Percentiles rank a stretch among this genome's conserved stretches.
These are phyloP conservation scores for Fusarium brachygibbosum DNA, from an alignment of 2,329 filamentous ascomycete species.

Conservation along the genomic window DNA sequence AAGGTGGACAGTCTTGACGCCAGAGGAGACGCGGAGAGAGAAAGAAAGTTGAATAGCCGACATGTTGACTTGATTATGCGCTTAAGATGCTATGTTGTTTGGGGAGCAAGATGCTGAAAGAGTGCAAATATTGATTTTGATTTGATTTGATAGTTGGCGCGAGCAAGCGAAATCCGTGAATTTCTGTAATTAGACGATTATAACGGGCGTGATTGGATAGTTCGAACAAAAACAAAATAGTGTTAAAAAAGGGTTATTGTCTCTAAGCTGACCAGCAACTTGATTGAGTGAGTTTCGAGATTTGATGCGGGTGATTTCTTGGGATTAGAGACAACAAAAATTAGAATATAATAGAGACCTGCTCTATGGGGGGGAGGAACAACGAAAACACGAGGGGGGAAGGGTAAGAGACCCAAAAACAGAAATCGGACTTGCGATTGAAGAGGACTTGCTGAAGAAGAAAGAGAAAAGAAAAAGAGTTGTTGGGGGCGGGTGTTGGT, in stretches of 20 bases:
- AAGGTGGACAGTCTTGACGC: constrained; percentile 97
- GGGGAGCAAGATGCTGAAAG: constrained; percentile 51
- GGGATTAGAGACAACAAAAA: constrained; percentile 51
- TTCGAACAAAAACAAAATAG: constrained; percentile 20
- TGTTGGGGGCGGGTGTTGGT: constrained; percentile 53
- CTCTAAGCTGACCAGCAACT: constrained; percentile 61
- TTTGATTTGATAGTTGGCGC: constrained; percentile 51
- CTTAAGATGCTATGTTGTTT: constrained; percentile 45
- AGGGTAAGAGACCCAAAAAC: constrained; percentile 55
- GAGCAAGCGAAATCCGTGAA: constrained; percentile 69
- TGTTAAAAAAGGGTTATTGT: constrained; percentile 43
- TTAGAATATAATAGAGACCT: constrained; percentile 66
- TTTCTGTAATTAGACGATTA: constrained; percentile 62
- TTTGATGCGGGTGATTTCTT: constrained; percentile 26
- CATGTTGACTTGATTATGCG: constrained; percentile 70
- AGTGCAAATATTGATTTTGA: constrained; percentile 45
- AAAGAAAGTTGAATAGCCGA: constrained; percentile 94
- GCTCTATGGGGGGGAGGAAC: constrained; percentile 59
- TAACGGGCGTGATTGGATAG: constrained; percentile 41
- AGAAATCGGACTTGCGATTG: constrained; percentile 67
- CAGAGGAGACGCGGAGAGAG: constrained; percentile 93
- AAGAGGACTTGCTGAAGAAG: constrained; percentile 75
- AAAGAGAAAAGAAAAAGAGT: constrained; percentile 57
- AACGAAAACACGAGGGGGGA: constrained; percentile 57
- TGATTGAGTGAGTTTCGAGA: constrained; percentile 33